Percentiles rank a stretch among this genome's conserved stretches.
Conservation (phyloP, 768 basidiomycete species). For the Calocera cornea region DNA sequence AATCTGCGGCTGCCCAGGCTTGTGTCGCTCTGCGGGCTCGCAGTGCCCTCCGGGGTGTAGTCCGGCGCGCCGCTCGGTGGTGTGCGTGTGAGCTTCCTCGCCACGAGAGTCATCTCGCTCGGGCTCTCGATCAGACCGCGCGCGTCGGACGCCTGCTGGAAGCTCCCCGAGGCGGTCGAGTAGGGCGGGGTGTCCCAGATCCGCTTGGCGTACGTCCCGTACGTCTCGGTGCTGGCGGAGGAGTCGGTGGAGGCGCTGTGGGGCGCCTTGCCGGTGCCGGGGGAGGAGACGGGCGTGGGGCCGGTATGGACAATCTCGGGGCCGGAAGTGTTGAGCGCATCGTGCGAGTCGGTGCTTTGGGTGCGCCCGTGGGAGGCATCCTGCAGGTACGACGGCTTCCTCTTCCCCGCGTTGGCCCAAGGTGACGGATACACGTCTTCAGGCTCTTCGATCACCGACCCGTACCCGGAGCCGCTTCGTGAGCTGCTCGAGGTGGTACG, state of each 20-base stretch:
- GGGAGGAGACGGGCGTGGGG: not conserved
- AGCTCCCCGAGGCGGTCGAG: not conserved
- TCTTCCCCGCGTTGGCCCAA: not conserved
- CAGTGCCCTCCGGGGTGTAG: not conserved
- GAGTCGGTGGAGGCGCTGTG: not conserved
- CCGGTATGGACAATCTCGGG: conserved; percentile 2
- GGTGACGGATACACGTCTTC: not conserved
- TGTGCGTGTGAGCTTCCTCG: not conserved
- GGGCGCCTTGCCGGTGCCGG: not conserved
- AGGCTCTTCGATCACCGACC: not conserved
- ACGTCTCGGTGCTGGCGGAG: not conserved
- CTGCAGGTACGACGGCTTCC: not conserved
- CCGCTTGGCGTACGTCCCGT: not conserved
- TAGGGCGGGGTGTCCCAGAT: conserved; percentile 1
- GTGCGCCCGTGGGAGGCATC: not conserved
- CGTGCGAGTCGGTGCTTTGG: not conserved
- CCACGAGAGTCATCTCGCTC: conserved; percentile 2
- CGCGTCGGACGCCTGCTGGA: not conserved
- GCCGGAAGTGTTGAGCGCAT: not conserved
- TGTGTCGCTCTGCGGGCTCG: conserved; percentile 1
- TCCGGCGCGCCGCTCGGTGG: not conserved
- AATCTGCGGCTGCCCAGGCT: not conserved
- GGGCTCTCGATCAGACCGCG: not conserved
- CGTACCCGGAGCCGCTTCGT: not conserved
- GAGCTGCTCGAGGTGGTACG: not conserved